These are phyloP conservation scores for Parvularia atlantis DNA, from an alignment of 78 protist genomes.

Conservation along the genomic window DNA sequence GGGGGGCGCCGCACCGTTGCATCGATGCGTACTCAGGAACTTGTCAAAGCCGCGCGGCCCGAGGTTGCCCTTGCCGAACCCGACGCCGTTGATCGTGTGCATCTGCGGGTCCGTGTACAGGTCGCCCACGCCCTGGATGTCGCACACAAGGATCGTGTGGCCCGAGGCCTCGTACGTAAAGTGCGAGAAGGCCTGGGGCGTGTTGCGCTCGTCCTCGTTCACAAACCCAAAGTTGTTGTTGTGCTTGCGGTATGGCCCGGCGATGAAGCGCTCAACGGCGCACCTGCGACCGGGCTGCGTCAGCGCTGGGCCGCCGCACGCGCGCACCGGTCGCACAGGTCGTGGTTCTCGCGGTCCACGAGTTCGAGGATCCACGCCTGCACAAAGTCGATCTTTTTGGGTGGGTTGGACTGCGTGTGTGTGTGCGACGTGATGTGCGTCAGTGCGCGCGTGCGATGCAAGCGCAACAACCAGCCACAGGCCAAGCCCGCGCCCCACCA, in stretches of 20 bases:
- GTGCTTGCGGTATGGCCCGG: constrained; percentile 41
- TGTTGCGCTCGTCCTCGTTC: constrained; percentile 30
- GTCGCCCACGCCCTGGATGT: constrained; percentile 85
- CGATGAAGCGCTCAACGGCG: background rate
- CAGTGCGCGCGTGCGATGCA: too few species aligned
- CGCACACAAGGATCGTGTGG: constrained; percentile 56
- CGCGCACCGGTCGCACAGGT: background rate
- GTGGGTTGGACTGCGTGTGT: constrained; percentile 36
- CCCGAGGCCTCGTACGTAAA: constrained; percentile 64
- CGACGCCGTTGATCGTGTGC: constrained; percentile 56
- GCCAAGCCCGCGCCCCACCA: too few species aligned
- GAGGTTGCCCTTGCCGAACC: constrained; percentile 72
- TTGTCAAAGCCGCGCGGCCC: constrained; percentile 58
- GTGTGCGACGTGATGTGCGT: too few species aligned
- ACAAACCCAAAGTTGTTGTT: constrained; percentile 73
- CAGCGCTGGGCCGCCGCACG: too few species aligned
- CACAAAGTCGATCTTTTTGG: constrained; percentile 47
- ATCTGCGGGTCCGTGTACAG: constrained; percentile 84
- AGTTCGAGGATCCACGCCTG: constrained; percentile 36
- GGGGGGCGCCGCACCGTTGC: too few species aligned
- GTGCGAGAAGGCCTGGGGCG: constrained; percentile 86
- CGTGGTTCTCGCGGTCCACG: constrained; percentile 21
- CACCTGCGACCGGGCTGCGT: too few species aligned
- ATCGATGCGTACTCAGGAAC: constrained; percentile 63
- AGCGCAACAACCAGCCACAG: too few species aligned